Evolutionary conservation across 306 rosid species (phyloP).

Genomic region (Castanea mollissima): DNA sequence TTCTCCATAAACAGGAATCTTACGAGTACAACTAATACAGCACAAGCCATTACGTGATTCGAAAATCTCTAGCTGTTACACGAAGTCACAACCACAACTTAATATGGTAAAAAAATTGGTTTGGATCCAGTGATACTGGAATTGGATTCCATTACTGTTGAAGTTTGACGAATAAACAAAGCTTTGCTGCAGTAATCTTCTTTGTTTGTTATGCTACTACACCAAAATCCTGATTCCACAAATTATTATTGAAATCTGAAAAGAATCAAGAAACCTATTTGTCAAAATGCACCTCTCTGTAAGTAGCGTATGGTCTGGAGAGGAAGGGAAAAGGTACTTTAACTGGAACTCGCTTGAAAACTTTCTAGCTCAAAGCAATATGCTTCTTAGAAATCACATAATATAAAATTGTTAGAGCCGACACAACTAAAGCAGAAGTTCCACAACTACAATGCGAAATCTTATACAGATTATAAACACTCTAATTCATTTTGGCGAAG

Average conservation of each 20-base stretch:
- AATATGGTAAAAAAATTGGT: not conserved
- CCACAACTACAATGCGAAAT: too few relatives aligned
- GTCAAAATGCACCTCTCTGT: not conserved
- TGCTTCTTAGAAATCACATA: too few relatives aligned
- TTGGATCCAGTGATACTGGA: not conserved
- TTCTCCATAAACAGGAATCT: slow-evolving; percentile 15
- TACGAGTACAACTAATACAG: not conserved
- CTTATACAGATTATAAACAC: too few relatives aligned
- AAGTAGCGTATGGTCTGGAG: too few relatives aligned
- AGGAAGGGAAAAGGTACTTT: too few relatives aligned
- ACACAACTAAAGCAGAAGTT: too few relatives aligned
- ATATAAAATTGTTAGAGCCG: too few relatives aligned
- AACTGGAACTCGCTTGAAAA: too few relatives aligned
- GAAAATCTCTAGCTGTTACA: slow-evolving; percentile 1
- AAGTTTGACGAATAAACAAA: slow-evolving; percentile 4
- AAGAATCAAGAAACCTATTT: slow-evolving; percentile 17
- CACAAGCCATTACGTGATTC: not conserved
- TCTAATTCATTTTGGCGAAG: too few relatives aligned
- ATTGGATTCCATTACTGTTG: slow-evolving; percentile 13
- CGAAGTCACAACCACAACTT: not conserved
- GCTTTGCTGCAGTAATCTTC: slow-evolving; percentile 4
- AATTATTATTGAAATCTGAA: not conserved
- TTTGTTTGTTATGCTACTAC: slow-evolving; percentile 6
- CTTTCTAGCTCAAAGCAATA: too few relatives aligned
- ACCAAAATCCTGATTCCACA: slow-evolving; percentile 28